Evolutionary conservation across 441 rosid species (phyloP).

Genomic region (Hura crepitans): DNA sequence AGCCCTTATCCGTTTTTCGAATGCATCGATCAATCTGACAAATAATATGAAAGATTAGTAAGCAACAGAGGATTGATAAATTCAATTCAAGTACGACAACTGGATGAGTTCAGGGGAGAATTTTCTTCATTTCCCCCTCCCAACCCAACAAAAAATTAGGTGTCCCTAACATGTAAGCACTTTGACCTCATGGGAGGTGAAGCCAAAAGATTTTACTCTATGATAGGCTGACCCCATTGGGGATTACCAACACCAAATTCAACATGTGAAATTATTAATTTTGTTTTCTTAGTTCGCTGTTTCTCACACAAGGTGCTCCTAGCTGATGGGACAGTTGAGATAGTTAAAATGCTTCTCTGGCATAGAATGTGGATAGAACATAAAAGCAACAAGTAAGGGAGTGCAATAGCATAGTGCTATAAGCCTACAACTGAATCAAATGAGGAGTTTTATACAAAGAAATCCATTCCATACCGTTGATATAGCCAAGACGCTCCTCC

Average conservation of each 20-base stretch:
- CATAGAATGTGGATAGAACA: not conserved
- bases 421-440: not conserved
- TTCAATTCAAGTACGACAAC: not conserved
- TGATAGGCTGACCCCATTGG: not conserved
- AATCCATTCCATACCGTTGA: conserved; percentile 75
- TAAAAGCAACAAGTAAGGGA: conserved; percentile 1
- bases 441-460: conserved; percentile 1
- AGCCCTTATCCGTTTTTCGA: conserved; percentile 62
- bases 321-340: not conserved
- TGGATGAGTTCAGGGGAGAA: not conserved
- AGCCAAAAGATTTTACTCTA: not conserved
- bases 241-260: not conserved
- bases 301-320: not conserved
- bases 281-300: not conserved
- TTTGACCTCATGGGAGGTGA: not conserved
- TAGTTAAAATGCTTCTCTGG: not conserved
- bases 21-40: conserved; percentile 79
- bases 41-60: conserved; percentile 21
- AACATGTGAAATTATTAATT: not conserved
- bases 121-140: not conserved
- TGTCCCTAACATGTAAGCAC: not conserved
- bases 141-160: not conserved
- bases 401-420: not conserved
- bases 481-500: conserved; percentile 99
- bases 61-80: not conserved